Evolutionary conservation across 108 stramenopile species (phyloP), one percentile per base, ranked within the genome.

Genomic region (Cyclotella choctawhatcheeana): DNA sequence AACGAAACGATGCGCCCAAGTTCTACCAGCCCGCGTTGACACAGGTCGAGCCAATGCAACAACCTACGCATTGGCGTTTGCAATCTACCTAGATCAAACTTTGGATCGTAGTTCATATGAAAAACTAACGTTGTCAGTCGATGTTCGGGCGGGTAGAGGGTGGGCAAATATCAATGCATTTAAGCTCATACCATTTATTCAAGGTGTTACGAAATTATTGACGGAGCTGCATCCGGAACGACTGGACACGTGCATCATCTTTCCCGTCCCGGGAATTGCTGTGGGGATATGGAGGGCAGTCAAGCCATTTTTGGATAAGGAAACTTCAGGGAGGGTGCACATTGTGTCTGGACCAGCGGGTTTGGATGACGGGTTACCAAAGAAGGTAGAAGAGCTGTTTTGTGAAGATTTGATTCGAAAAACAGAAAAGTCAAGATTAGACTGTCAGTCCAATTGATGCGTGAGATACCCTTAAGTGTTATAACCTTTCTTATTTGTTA

Each of bases 1-100:
- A 26, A 72, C 25, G 14, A 71, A 47, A 31, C 52, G 50, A 48
- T 81, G 68, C 33, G 32, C 86, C 5, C 88, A 92, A 48, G 67
- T 79, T 34, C 73, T 92, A 26, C 86, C 90, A 5, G 85, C 85
- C 1, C 72, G 73, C 54, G 80, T 92, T 48, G 82, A 92, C 64
- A 71, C 85, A 16, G 71, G 63, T 34, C 64, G 87, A 7, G 87
- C 87, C 14, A 32, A 55, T 33, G 44, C 73, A 52, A 70, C 82
- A 3, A 77, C 76, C 14, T 89, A 85, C 54, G 86, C 84, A 16
- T 48, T 84, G 24, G 85, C 83, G 0, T 32, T 92, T 14, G 85
- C 88, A 17, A 67, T 92, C 25, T 92, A 78, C 51, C 51, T 92
- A 1, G 90, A 92, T 17, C 75, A 59, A 18, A 44, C 71, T 6